Conservation (phyloP, 805 yeast species). For the Wickerhamiella musiphila region DNA sequence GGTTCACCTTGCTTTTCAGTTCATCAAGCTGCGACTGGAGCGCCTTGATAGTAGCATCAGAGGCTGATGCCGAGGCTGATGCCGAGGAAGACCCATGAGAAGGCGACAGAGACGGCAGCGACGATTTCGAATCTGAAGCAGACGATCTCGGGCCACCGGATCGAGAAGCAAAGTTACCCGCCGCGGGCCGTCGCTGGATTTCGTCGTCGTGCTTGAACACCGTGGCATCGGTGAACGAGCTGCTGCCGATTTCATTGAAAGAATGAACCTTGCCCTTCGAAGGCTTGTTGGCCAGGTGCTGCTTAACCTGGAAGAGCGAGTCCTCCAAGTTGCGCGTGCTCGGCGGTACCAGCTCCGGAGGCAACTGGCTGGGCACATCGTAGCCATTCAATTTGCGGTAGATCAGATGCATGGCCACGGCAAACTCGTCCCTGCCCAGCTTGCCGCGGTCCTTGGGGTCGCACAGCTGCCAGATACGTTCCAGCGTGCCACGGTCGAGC, state of each 20-base stretch:
- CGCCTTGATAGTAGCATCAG: constrained; percentile 35
- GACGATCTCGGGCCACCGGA: constrained; percentile 1
- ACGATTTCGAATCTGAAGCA: constrained; percentile 5
- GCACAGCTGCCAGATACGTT: constrained; percentile 76
- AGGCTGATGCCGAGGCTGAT: no score
- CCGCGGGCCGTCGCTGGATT: no score
- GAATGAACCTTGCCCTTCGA: no score
- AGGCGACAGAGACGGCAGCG: no score
- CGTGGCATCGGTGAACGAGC: constrained; percentile 27
- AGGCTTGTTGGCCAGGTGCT: constrained; percentile 38
- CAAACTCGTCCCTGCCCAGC: constrained; percentile 76
- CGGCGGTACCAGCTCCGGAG: constrained; percentile 82
- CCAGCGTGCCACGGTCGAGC: constrained; percentile 66
- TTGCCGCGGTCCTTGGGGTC: constrained; percentile 72
- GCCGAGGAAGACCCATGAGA: no score
- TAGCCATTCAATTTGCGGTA: constrained; percentile 80
- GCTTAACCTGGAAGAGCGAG: constrained; percentile 52
- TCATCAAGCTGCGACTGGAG: constrained; percentile 53
- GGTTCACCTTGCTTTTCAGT: constrained; percentile 51
- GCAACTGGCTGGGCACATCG: constrained; percentile 65
- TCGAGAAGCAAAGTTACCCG: constrained; percentile 35
- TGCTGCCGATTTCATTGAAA: no score
- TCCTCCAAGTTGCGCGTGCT: constrained; percentile 60
- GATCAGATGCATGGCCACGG: constrained; percentile 93
- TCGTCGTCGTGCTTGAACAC: constrained; percentile 60